These are phyloP conservation scores for Myriangium duriaei DNA, from an alignment of 2,329 filamentous ascomycete species.

Conservation along the genomic window DNA sequence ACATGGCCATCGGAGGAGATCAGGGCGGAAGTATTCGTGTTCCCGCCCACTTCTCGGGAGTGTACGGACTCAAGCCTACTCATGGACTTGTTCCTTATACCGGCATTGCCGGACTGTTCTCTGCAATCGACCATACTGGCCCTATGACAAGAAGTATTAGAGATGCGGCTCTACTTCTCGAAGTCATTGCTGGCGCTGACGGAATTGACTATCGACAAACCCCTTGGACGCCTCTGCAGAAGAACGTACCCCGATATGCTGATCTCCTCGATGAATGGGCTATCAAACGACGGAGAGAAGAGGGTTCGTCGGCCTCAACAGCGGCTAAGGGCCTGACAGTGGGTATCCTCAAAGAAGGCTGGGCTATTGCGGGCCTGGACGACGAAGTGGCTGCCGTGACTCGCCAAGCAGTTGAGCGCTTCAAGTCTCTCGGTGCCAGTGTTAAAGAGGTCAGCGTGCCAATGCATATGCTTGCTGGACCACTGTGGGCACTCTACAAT, in stretches of 20 bases:
- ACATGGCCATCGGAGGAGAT: slow-evolving; percentile 26
- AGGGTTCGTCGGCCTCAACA: slow-evolving; percentile 19
- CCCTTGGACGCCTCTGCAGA: slow-evolving; percentile 27
- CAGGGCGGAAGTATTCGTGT: slow-evolving; percentile 18
- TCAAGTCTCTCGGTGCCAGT: slow-evolving; percentile 30
- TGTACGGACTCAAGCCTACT: slow-evolving; percentile 28
- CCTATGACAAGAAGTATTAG: slow-evolving; percentile 31
- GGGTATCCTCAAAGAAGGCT: slow-evolving; percentile 35
- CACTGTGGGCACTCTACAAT: slow-evolving; percentile 36
- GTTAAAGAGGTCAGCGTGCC: slow-evolving; percentile 36
- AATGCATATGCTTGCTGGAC: slow-evolving; percentile 33
- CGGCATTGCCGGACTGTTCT: slow-evolving; percentile 27
- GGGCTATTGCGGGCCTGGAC: slow-evolving; percentile 28
- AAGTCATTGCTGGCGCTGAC: slow-evolving; percentile 33
- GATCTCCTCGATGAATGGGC: slow-evolving; percentile 19
- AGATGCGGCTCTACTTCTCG: slow-evolving; percentile 28
- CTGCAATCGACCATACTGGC: slow-evolving; percentile 35
- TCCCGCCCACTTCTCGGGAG: slow-evolving; percentile 16
- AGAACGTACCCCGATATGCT: slow-evolving; percentile 26
- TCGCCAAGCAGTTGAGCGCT: slow-evolving; percentile 25
- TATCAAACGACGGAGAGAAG: slow-evolving; percentile 15
- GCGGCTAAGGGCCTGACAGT: slow-evolving; percentile 31
- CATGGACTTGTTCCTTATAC: slow-evolving; percentile 35
- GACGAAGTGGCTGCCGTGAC: slow-evolving; percentile 27
- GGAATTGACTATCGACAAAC: slow-evolving; percentile 32